These are phyloP conservation scores for Auriscalpium orientale DNA, from an alignment of 768 basidiomycete genomes.

Conservation along the genomic window DNA sequence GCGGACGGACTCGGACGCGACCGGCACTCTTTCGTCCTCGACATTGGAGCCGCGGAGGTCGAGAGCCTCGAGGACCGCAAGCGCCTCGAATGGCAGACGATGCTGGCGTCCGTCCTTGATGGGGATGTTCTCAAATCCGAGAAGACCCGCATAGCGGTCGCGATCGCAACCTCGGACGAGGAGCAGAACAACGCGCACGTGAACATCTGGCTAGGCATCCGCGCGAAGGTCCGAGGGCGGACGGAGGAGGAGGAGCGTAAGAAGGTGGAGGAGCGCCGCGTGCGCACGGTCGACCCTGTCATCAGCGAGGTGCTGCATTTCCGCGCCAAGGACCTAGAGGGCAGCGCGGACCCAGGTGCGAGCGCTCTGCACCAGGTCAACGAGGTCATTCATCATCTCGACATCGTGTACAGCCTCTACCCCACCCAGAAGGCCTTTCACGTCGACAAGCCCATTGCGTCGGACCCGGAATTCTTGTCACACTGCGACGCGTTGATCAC, in stretches of 20 bases:
- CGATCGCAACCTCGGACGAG: slow-evolving; percentile 59
- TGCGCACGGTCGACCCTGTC: slow-evolving; percentile 72
- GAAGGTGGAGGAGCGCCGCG: slow-evolving; percentile 74
- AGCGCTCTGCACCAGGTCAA: slow-evolving; percentile 57
- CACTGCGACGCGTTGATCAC: slow-evolving; percentile 85
- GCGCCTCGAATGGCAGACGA: slow-evolving; percentile 91
- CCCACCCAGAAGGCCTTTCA: slow-evolving; percentile 77
- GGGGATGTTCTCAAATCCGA: slow-evolving; percentile 95
- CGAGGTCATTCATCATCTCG: slow-evolving; percentile 63
- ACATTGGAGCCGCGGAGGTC: slow-evolving; percentile 57
- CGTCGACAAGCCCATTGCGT: slow-evolving; percentile 66
- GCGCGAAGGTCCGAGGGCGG: slow-evolving; percentile 77
- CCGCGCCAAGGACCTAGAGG: slow-evolving; percentile 41
- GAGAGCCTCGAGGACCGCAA: slow-evolving; percentile 70
- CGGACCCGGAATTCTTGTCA: slow-evolving; percentile 60
- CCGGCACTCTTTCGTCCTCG: slow-evolving; percentile 46
- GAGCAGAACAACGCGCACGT: slow-evolving; percentile 49
- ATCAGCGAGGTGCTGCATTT: slow-evolving; percentile 81
- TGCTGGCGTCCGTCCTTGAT: slow-evolving; percentile 87
- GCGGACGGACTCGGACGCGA: slow-evolving; percentile 36
- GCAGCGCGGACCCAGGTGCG: slow-evolving; percentile 29
- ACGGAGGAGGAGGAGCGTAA: slow-evolving; percentile 77
- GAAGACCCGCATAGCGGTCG: slow-evolving; percentile 85
- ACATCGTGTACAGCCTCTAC: slow-evolving; percentile 81
- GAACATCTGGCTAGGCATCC: slow-evolving; percentile 84